Conservation (phyloP, 1,139 yeast species). For the Debaryomyces psychrophilus region DNA sequence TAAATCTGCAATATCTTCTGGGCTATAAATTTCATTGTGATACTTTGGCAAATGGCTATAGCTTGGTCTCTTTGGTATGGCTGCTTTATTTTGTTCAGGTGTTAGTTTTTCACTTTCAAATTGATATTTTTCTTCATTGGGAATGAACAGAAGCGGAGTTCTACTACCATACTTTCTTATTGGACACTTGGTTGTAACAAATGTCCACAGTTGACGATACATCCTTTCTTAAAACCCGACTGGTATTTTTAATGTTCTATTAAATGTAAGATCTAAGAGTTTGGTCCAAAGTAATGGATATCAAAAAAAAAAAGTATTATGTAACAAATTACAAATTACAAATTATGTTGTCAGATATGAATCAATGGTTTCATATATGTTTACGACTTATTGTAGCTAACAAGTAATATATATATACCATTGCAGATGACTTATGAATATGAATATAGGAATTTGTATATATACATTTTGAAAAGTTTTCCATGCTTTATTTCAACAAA, state of each 20-base stretch:
- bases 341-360: background rate
- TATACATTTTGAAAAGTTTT: background rate
- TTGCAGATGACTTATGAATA: background rate
- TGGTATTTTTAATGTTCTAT: background rate
- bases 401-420: background rate
- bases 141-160: slow-evolving; percentile 30
- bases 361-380: slow-evolving; percentile 2
- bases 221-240: background rate
- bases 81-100: slow-evolving; percentile 34
- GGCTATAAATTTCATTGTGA: slow-evolving; percentile 38
- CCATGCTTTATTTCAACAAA: background rate
- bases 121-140: slow-evolving; percentile 34
- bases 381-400: background rate
- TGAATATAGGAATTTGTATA: background rate
- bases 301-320: background rate
- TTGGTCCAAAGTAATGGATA: background rate
- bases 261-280: background rate
- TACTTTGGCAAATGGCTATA: slow-evolving; percentile 21
- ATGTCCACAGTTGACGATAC: background rate
- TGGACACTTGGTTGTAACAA: background rate
- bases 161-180: slow-evolving; percentile 4
- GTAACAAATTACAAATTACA: background rate
- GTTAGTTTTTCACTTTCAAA: slow-evolving; percentile 39
- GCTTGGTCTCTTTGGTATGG: slow-evolving; percentile 38
- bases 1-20: slow-evolving; percentile 40